These are phyloP conservation scores for Sordariomycetes sp. DNA, from an alignment of 2,329 filamentous ascomycete species.

Conservation along the genomic window DNA sequence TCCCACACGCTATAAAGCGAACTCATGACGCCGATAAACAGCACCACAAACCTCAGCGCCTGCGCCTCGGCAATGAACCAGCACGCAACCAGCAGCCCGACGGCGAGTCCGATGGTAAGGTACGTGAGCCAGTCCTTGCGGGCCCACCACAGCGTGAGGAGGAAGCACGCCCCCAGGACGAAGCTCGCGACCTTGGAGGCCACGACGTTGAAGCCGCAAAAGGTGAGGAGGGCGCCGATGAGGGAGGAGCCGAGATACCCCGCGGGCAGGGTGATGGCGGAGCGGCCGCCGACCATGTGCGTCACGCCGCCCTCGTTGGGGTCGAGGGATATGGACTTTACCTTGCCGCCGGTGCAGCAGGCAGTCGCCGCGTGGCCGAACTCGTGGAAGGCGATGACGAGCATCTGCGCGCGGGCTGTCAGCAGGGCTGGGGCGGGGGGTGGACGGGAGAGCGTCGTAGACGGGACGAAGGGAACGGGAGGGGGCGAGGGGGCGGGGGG, in stretches of 20 bases:
- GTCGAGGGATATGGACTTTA: constrained; percentile 49
- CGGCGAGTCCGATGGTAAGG: constrained; percentile 52
- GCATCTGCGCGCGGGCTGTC: constrained; percentile 40
- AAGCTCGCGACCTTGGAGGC: constrained; percentile 70
- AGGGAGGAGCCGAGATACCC: constrained; percentile 68
- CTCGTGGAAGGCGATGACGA: constrained; percentile 74
- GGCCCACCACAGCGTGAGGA: constrained; percentile 74
- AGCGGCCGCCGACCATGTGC: constrained; percentile 60
- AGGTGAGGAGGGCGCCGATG: constrained; percentile 65
- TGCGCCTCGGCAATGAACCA: constrained; percentile 74
- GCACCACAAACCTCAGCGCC: constrained; percentile 58
- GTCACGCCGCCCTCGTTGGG: constrained; percentile 64
- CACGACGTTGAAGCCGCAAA: constrained; percentile 71
- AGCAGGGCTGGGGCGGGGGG: not conserved
- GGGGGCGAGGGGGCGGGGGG: not conserved
- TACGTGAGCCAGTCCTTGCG: constrained; percentile 68
- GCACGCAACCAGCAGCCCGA: constrained; percentile 57
- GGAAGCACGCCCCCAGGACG: constrained; percentile 57
- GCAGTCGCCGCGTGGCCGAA: constrained; percentile 65
- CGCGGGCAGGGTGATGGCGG: constrained; percentile 59
- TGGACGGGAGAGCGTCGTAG: not conserved
- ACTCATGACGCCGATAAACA: constrained; percentile 76
- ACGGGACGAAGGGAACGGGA: not conserved
- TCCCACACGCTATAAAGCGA: constrained; percentile 74
- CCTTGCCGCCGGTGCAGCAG: constrained; percentile 57